Conservation (phyloP, 441 rosid species). For the Erysimum cheiri region DNA sequence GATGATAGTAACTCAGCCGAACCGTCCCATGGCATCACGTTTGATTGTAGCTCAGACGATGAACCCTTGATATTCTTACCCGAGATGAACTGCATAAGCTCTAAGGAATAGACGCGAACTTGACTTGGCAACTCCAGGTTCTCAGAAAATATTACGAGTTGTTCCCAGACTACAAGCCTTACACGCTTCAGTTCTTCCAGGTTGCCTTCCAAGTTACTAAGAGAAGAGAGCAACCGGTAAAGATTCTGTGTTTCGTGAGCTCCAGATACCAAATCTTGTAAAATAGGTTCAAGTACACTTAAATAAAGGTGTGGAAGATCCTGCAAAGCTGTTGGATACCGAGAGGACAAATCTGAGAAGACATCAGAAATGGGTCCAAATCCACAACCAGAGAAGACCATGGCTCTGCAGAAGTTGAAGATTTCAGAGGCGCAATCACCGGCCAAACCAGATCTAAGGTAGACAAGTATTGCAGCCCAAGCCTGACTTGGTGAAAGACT, state of each 20-base stretch:
- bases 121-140: constrained; percentile 79
- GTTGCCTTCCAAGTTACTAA: constrained; percentile 83
- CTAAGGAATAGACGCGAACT: constrained; percentile 80
- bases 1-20: constrained; percentile 67
- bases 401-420: constrained; percentile 72
- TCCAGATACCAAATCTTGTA: constrained; percentile 64
- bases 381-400: constrained; percentile 88
- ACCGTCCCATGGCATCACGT: constrained; percentile 84
- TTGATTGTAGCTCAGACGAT: constrained; percentile 61
- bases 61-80: constrained; percentile 68
- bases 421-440: constrained; percentile 62
- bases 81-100: constrained; percentile 81
- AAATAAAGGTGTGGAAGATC: constrained; percentile 70
- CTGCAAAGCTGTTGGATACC: constrained; percentile 46
- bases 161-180: constrained; percentile 82
- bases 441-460: constrained; percentile 58
- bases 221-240: constrained; percentile 71
- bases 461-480: constrained; percentile 70
- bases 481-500: constrained; percentile 90
- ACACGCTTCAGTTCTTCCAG: constrained; percentile 71
- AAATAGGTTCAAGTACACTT: constrained; percentile 69
- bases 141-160: constrained; percentile 72
- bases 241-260: constrained; percentile 59
- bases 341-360: constrained; percentile 59
- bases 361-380: constrained; percentile 83